These are phyloP conservation scores for Cyclotella baltica DNA, from an alignment of 108 stramenopile species.

Conservation along the genomic window DNA sequence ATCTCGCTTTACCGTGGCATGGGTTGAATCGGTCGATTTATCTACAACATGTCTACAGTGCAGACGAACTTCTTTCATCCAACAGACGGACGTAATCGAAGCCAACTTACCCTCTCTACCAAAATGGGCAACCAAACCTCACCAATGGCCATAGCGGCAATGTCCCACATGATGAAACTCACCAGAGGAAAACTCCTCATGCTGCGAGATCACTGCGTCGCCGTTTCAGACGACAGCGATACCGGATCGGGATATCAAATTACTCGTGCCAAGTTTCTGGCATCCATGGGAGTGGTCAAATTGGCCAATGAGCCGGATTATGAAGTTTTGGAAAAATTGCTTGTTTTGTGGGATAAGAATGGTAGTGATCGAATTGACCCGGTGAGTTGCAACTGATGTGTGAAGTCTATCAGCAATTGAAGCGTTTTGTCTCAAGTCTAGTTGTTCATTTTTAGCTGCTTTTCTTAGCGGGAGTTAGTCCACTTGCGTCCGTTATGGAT, in stretches of 20 bases:
- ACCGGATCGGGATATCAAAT: constrained; percentile 38
- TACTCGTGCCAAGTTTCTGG: constrained; percentile 15
- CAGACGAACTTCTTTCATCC: background rate
- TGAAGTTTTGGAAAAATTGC: constrained; percentile 63
- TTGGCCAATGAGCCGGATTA: constrained; percentile 27
- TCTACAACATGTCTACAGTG: background rate
- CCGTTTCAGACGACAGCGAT: constrained; percentile 5
- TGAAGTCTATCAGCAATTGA: background rate
- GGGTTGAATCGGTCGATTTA: background rate
- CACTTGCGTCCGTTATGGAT: constrained; percentile 61
- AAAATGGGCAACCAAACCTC: constrained; percentile 30
- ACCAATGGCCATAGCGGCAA: constrained; percentile 36
- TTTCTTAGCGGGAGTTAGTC: constrained; percentile 67
- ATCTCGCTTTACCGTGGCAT: background rate
- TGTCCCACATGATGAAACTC: constrained; percentile 46
- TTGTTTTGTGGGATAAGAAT: constrained; percentile 70
- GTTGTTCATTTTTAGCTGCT: background rate
- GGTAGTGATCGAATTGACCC: constrained; percentile 38
- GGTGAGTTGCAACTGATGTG: constrained; percentile 9
- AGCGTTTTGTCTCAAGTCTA: background rate
- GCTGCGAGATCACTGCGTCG: constrained; percentile 37
- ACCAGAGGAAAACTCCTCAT: constrained; percentile 32
- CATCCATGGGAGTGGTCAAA: constrained; percentile 33
- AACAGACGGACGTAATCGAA: too few species aligned
- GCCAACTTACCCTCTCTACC: background rate